Percentiles rank a stretch among this genome's conserved stretches.
Conservation (phyloP, 345 rosid species). For the Brassica napus region Da-Ae NC_063447.1:4905501-4906000, state of each 20-base stretch:
- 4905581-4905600: too few species aligned
- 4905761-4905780: neutral
- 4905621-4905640: neutral
- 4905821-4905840: neutral
- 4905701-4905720: neutral
- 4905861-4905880: conserved; percentile 4
- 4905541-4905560: too few species aligned
- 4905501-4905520: too few species aligned
- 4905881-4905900: conserved; percentile 4
- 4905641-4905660: conserved; percentile 1
- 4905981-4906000: conserved; percentile 69
- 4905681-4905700: neutral
- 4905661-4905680: conserved; percentile 8
- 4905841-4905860: neutral
- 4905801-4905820: neutral
- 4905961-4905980: conserved; percentile 29
- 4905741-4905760: neutral
- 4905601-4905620: too few species aligned
- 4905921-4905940: conserved; percentile 21
- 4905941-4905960: neutral
- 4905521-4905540: too few species aligned
- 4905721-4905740: neutral
- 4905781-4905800: neutral
- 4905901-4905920: conserved; percentile 18
- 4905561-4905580: too few species aligned